These are phyloP conservation scores for Aspergillus fumigatiaffinis DNA, from an alignment of 2,329 filamentous ascomycete genomes.

Conservation along the genomic window DNA sequence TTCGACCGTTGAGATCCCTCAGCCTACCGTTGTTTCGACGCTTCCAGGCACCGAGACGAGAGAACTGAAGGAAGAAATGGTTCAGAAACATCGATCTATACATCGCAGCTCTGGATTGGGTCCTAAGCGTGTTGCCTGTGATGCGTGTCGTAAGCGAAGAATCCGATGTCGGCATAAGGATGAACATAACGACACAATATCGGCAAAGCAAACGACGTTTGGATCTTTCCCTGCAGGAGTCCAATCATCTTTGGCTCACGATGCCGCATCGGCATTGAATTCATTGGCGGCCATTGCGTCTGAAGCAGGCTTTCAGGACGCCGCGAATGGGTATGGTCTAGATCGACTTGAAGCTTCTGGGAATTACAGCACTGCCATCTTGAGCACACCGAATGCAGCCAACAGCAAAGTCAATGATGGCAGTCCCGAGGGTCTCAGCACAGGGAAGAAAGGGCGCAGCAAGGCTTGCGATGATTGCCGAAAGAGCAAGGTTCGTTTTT, in stretches of 20 bases:
- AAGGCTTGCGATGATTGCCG: conserved; percentile 65
- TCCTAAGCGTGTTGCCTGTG: conserved; percentile 58
- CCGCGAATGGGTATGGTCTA: conserved; percentile 18
- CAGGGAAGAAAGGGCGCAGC: conserved; percentile 55
- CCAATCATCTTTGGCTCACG: conserved; percentile 33
- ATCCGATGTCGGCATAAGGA: conserved; percentile 64
- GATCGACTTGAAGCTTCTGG: conserved; percentile 28
- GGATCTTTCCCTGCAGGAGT: conserved; percentile 28
- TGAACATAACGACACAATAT: conserved; percentile 34
- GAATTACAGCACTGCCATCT: conserved; percentile 22
- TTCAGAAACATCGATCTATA: conserved; percentile 39
- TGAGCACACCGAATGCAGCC: conserved; percentile 24
- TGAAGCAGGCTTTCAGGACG: conserved; percentile 30
- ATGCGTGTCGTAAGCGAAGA: conserved; percentile 58
- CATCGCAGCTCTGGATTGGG: conserved; percentile 57
- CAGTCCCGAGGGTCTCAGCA: conserved; percentile 31
- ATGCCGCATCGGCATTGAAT: conserved; percentile 37
- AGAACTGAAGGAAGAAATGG: conserved; percentile 25
- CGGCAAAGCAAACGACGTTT: conserved; percentile 26
- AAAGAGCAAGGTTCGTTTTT: conserved; percentile 59
- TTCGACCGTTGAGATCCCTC: conserved; percentile 22
- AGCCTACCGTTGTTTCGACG: conserved; percentile 9
- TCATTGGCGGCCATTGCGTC: conserved; percentile 38
- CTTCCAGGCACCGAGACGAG: conserved; percentile 11
- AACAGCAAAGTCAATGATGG: conserved; percentile 26